A percentile compares a stretch with the other conserved stretches of the same genome.
phyloP scores from a whole-genome alignment of 176 grass and related monocot genomes.

The Carex scoparia region DNA sequence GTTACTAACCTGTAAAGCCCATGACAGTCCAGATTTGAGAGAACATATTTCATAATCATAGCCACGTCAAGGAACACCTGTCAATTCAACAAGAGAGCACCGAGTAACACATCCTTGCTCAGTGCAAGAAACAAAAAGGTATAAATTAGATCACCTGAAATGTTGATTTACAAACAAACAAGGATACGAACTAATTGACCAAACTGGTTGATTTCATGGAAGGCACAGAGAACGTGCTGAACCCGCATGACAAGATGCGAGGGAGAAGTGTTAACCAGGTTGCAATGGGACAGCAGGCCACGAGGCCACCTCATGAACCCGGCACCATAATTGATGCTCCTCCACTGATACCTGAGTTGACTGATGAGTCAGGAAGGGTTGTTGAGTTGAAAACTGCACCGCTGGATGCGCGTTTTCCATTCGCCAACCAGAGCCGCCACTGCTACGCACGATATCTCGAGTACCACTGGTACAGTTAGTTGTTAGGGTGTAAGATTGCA shows the following conservation, averaged over 20 bases:
- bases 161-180: background rate
- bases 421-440: slow-evolving; percentile 37
- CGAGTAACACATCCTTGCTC: background rate
- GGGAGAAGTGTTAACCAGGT: slow-evolving; percentile 19
- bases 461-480: slow-evolving; percentile 29
- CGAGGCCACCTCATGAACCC: slow-evolving; percentile 31
- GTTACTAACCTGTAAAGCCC: too few relatives aligned
- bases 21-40: too few relatives aligned
- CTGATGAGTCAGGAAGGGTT: slow-evolving; percentile 2
- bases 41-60: too few relatives aligned
- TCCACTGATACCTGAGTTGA: background rate
- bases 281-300: slow-evolving; percentile 30
- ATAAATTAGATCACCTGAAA: background rate
- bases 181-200: background rate
- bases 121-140: background rate
- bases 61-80: background rate
- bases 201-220: background rate
- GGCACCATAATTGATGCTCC: slow-evolving; percentile 24
- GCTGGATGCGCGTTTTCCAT: slow-evolving; percentile 30
- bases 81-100: background rate
- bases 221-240: slow-evolving; percentile 1
- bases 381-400: slow-evolving; percentile 31
- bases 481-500: background rate
- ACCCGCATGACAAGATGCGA: slow-evolving; percentile 39
- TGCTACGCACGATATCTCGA: slow-evolving; percentile 46